A percentile compares a stretch with the other conserved stretches of the same genome.
Evolutionary conservation across 768 basidiomycete species (phyloP).

Genomic region (Imleria badia): DNA sequence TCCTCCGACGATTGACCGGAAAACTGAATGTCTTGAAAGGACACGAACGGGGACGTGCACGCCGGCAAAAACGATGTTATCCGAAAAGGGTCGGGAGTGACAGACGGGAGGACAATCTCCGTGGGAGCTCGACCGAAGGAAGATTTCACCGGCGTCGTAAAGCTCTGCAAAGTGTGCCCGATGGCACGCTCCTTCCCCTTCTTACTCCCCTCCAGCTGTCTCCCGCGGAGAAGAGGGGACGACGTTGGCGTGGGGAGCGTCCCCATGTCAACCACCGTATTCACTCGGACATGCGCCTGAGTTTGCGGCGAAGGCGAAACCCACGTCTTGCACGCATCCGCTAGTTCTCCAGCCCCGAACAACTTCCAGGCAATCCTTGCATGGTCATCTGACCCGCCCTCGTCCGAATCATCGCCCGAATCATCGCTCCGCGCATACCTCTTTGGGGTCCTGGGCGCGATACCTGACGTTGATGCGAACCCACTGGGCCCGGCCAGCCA

Average conservation of each 20-base stretch:
- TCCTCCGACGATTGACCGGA: neutral
- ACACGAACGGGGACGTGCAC: constrained; percentile 17
- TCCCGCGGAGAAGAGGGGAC: constrained; percentile 14
- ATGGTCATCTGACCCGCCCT: constrained; percentile 46
- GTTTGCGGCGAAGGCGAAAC: constrained; percentile 15
- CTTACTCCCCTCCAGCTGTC: neutral
- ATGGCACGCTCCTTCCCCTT: constrained; percentile 7
- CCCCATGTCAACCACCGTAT: neutral
- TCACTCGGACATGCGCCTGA: neutral
- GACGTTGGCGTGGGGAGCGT: constrained; percentile 27
- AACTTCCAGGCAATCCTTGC: constrained; percentile 56
- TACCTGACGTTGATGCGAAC: neutral
- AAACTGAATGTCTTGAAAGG: constrained; percentile 1
- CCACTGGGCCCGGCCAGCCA: neutral
- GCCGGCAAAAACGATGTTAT: neutral
- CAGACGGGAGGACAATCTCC: neutral
- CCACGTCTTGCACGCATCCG: constrained; percentile 13
- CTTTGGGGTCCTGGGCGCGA: neutral
- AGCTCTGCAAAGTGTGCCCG: neutral
- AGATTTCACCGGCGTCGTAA: neutral
- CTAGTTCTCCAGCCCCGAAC: constrained; percentile 44
- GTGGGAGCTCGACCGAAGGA: neutral
- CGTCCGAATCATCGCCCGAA: constrained; percentile 44
- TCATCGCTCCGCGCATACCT: constrained; percentile 32
- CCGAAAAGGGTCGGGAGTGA: neutral